phyloP scores from a whole-genome alignment of 495 filamentous ascomycete species.

The Acidiella bohemica region DNA sequence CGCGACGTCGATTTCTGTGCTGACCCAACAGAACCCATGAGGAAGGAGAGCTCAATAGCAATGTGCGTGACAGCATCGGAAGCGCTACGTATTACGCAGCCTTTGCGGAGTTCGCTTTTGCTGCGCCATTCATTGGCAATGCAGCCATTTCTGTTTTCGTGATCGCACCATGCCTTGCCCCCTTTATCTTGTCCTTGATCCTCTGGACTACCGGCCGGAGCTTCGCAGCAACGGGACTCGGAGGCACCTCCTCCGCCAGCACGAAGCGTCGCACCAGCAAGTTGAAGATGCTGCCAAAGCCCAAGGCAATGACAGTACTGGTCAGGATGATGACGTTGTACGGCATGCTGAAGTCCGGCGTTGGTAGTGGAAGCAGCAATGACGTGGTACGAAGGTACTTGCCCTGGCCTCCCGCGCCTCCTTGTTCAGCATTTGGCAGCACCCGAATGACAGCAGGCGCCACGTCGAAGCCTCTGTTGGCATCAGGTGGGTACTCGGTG shows the following conservation, averaged over 20 bases:
- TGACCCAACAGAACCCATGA: too few species aligned
- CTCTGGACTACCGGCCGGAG: too few species aligned
- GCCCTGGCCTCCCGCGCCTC: slow-evolving; percentile 18
- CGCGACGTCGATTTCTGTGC: too few species aligned
- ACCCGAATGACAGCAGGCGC: slow-evolving; percentile 84
- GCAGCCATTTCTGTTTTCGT: too few species aligned
- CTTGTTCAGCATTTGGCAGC: slow-evolving; percentile 22
- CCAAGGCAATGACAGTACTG: slow-evolving; percentile 89
- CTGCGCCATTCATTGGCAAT: too few species aligned
- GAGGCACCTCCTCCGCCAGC: slow-evolving; percentile 56
- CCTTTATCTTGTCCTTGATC: too few species aligned
- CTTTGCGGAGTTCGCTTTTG: too few species aligned
- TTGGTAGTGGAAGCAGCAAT: slow-evolving; percentile 75
- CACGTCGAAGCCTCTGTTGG: slow-evolving; percentile 93
- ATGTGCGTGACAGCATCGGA: too few species aligned
- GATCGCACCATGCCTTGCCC: too few species aligned
- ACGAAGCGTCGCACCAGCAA: slow-evolving; percentile 80
- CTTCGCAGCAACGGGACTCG: neutral
- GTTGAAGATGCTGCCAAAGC: slow-evolving; percentile 96
- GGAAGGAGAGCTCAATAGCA: too few species aligned
- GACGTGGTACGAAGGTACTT: slow-evolving; percentile 75
- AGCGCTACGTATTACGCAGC: too few species aligned
- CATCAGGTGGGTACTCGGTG: slow-evolving; percentile 95
- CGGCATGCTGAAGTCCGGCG: slow-evolving; percentile 98
- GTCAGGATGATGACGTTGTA: slow-evolving; percentile 99